phyloP scores from a whole-genome alignment of 1,139 yeast species.

The Candida freyschussii region DNA sequence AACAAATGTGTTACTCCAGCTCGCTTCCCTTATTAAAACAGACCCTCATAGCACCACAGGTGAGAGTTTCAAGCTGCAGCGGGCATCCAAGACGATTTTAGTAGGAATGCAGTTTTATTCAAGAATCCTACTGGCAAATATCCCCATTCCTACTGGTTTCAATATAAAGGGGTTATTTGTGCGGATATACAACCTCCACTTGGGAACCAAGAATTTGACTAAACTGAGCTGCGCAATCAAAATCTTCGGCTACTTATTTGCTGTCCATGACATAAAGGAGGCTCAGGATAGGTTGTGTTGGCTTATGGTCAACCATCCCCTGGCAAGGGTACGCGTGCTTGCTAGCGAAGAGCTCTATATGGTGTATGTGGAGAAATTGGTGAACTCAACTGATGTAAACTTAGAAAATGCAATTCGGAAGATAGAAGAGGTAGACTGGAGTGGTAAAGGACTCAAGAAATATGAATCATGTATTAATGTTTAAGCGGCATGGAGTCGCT shows the following conservation, averaged over 20 bases:
- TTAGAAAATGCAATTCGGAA: constrained; percentile 10
- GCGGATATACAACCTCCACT: constrained; percentile 53
- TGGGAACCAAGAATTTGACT: constrained; percentile 37
- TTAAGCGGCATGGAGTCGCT: constrained; percentile 8
- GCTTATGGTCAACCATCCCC: constrained; percentile 33
- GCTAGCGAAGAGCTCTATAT: constrained; percentile 36
- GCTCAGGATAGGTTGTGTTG: constrained; percentile 30
- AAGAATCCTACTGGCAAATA: constrained; percentile 28
- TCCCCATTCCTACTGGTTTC: constrained; percentile 32
- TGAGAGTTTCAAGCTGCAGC: constrained; percentile 12
- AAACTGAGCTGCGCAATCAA: constrained; percentile 35
- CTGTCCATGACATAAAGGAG: constrained; percentile 17
- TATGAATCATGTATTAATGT: constrained; percentile 7
- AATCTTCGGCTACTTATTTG: constrained; percentile 35
- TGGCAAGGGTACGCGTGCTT: constrained; percentile 28
- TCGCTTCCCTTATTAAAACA: constrained; percentile 19
- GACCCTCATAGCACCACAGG: constrained; percentile 7
- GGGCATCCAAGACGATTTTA: constrained; percentile 24
- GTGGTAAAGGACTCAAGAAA: constrained; percentile 1
- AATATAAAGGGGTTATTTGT: constrained; percentile 41
- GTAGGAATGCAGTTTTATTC: constrained; percentile 29
- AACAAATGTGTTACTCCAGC: constrained; percentile 12
- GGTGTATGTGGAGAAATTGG: constrained; percentile 21
- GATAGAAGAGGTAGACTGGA: constrained; percentile 15
- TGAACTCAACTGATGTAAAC: constrained; percentile 4